These are phyloP conservation scores for Emmonsiellopsis sp. DNA, from an alignment of 2,329 filamentous ascomycete genomes.

Conservation along the genomic window DNA sequence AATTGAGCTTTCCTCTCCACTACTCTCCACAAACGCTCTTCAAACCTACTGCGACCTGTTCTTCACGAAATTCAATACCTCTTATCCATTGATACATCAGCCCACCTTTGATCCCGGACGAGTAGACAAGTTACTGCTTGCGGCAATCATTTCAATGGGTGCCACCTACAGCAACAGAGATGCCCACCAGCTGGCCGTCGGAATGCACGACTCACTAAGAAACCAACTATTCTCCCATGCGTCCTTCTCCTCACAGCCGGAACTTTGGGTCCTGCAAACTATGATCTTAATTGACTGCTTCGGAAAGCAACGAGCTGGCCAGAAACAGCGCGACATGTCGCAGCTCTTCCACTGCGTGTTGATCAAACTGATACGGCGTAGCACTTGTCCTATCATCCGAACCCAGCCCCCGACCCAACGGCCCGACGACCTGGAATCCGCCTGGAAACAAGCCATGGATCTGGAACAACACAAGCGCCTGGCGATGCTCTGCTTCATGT, in stretches of 20 bases:
- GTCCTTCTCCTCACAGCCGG: constrained; percentile 49
- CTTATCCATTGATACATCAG: constrained; percentile 51
- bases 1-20: constrained; percentile 40
- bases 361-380: constrained; percentile 46
- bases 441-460: constrained; percentile 47
- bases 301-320: constrained; percentile 53
- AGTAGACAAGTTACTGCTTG: constrained; percentile 44
- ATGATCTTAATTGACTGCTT: constrained; percentile 56
- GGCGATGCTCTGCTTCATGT: constrained; percentile 54
- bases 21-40: constrained; percentile 42
- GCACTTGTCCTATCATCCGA: constrained; percentile 41
- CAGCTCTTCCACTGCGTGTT: constrained; percentile 50
- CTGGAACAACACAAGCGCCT: constrained; percentile 52
- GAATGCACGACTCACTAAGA: constrained; percentile 51
- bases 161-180: constrained; percentile 52
- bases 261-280: constrained; percentile 52
- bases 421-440: constrained; percentile 31
- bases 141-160: constrained; percentile 49
- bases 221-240: constrained; percentile 50
- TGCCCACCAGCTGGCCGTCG: constrained; percentile 51
- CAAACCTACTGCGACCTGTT: constrained; percentile 51
- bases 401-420: constrained; percentile 26
- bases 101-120: constrained; percentile 45
- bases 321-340: constrained; percentile 54
- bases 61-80: constrained; percentile 51